Evolutionary conservation across 1,139 yeast species (phyloP), one percentile per base, ranked within the genome.

Genomic region (Blastobotrys capitulatus): DNA sequence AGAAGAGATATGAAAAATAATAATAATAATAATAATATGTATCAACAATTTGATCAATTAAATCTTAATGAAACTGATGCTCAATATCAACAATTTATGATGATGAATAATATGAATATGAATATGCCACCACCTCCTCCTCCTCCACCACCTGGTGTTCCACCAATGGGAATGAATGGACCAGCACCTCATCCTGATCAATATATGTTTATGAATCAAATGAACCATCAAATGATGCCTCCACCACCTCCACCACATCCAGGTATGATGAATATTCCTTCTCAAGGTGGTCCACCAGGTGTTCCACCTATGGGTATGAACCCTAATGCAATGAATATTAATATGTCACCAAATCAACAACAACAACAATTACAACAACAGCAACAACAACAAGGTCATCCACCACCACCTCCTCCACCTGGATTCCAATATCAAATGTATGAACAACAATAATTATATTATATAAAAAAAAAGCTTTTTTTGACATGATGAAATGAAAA

Each of bases 21-120:
- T 19, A 40, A 7, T 10, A 38, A 22, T 34, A 40, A 26, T 6
- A 29, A 16, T n/a, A n/a, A n/a, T n/a, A 18, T 16, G 25, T 26
- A 32, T 31, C 54, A 47, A 35, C 58, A 52, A 29, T 54, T 54
- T 45, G 57, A 54, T 18, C 57, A 54, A 39, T 12, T 54, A 45
- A 46, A 38, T 19, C 38, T 46, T 19, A 46, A 45, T 27, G 46
- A 31, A n/a, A 29, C 32, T 13, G 34, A 32, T 6, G 6, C 25
- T 22, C 25, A 22, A 22, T 29, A 29, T 13, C 6, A 18, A 41
- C 25, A 39, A 15, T 12, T 18, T 26, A 15, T 25, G 19, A 25
- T 18, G 25, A 22, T 19, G 22, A 37, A 34, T 8, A 34, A 34
- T 34, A 15, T 36, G 20, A 20, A 20, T n/a, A 39, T 39, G 42